These are phyloP conservation scores for Neurospora hispaniola DNA, from an alignment of 495 filamentous ascomycete species.

Conservation along the genomic window DNA sequence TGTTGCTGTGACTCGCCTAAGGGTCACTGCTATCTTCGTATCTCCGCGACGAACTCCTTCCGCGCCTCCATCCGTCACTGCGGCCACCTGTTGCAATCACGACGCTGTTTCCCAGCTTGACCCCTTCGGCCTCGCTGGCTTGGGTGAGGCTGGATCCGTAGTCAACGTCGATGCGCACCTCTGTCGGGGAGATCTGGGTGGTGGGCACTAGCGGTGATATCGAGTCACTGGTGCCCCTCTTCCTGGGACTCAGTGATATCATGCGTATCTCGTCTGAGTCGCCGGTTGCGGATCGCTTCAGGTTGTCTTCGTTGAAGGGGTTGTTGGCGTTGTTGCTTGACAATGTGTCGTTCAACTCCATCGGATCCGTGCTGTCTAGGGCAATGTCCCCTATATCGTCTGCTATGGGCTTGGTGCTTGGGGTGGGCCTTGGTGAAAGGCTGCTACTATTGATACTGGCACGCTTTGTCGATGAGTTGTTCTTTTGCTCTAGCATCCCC, in stretches of 20 bases:
- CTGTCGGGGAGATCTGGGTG: conserved; percentile 4
- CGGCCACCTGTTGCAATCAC: conserved; percentile 8
- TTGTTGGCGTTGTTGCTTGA: conserved; percentile 5
- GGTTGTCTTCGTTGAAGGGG: conserved; percentile 5
- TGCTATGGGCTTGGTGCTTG: conserved; percentile 16
- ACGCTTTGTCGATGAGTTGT: neutral
- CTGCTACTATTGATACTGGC: conserved; percentile 6
- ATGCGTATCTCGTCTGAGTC: neutral
- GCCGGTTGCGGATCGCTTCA: neutral
- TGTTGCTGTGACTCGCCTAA: neutral
- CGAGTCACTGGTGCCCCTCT: neutral
- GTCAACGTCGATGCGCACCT: conserved; percentile 14
- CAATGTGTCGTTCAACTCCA: neutral
- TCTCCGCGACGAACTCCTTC: conserved; percentile 2
- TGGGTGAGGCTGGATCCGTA: conserved; percentile 13
- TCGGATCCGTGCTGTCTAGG: conserved; percentile 1
- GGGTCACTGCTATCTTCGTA: conserved; percentile 2
- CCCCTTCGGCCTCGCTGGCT: conserved; percentile 3
- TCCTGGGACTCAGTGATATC: neutral
- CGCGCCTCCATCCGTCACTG: neutral
- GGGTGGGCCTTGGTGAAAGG: conserved; percentile 2
- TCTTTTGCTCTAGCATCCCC: neutral
- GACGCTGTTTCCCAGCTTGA: conserved; percentile 12
- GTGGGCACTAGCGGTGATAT: neutral
- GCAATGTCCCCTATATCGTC: conserved; percentile 14